Conservation (phyloP, 768 basidiomycete species). For the Filobasidium floriforme region DNA sequence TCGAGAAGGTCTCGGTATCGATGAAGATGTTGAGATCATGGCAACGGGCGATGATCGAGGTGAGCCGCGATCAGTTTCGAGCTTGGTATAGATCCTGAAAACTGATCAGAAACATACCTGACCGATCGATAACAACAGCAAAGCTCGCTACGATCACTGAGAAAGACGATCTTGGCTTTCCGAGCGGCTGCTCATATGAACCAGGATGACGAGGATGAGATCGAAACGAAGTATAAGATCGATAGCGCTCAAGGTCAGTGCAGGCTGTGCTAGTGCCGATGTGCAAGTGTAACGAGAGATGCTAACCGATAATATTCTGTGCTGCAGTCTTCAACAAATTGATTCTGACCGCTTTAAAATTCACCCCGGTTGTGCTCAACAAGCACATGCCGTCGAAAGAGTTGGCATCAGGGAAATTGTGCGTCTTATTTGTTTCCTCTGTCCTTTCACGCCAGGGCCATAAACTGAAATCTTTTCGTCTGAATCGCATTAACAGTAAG, state of each 20-base stretch:
- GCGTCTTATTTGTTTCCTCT: too few species aligned
- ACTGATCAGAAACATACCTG: neutral
- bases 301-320: too few species aligned
- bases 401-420: conserved; percentile 77
- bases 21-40: conserved; percentile 62
- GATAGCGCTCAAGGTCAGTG: conserved; percentile 65
- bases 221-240: conserved; percentile 70
- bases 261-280: neutral
- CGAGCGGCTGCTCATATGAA: conserved; percentile 84
- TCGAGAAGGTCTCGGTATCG: conserved; percentile 39
- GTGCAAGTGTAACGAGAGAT: neutral
- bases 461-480: too few species aligned
- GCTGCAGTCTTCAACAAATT: conserved; percentile 85
- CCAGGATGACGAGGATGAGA: conserved; percentile 55
- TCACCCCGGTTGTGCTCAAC: conserved; percentile 78
- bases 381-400: conserved; percentile 85
- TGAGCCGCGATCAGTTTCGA: conserved; percentile 37
- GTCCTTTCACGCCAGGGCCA: too few species aligned
- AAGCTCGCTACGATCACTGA: conserved; percentile 71
- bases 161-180: conserved; percentile 81
- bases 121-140: conserved; percentile 51
- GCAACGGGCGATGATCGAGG: conserved; percentile 85
- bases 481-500: too few species aligned
- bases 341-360: conserved; percentile 73
- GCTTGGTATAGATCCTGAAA: neutral